Conservation (phyloP, 495 filamentous ascomycete species). For the Aspergillus incahuasiensis region DNA sequence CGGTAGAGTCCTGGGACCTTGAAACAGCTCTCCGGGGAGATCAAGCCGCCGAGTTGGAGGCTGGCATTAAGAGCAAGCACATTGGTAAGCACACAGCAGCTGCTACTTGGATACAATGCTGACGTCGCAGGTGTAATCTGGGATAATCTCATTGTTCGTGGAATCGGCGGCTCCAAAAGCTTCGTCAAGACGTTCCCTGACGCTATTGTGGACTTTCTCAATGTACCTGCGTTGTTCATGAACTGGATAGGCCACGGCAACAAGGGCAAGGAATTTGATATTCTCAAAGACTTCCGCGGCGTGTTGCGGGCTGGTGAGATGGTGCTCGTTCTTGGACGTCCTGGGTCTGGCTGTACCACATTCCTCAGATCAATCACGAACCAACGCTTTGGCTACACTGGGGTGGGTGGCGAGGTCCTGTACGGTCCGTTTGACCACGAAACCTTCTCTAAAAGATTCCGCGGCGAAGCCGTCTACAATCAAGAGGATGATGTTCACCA, state of each 20-base stretch:
- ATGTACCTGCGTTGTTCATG: constrained; percentile 57
- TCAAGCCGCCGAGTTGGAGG: constrained; percentile 61
- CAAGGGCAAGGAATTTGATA: constrained; percentile 61
- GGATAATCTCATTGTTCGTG: constrained; percentile 72
- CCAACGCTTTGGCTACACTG: constrained; percentile 72
- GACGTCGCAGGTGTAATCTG: constrained; percentile 60
- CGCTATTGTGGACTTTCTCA: constrained; percentile 72
- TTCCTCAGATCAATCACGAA: constrained; percentile 85
- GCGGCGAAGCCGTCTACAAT: constrained; percentile 83
- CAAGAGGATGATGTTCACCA: constrained; percentile 80
- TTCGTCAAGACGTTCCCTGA: constrained; percentile 80
- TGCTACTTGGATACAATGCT: background rate
- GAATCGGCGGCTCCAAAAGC: constrained; percentile 70
- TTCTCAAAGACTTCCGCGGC: constrained; percentile 52
- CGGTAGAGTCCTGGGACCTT: constrained; percentile 63
- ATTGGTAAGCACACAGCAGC: constrained; percentile 42
- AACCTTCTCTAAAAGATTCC: constrained; percentile 60
- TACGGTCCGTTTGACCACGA: constrained; percentile 68
- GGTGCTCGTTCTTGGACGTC: constrained; percentile 82
- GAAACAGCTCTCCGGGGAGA: constrained; percentile 65
- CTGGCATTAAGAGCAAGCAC: constrained; percentile 74
- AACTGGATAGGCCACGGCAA: constrained; percentile 54
- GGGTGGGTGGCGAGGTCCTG: constrained; percentile 68
- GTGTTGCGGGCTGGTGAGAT: constrained; percentile 77
- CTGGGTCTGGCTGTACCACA: constrained; percentile 82